Evolutionary conservation across 306 rosid species (phyloP).

Genomic region (Acacia crassicarpa): DNA sequence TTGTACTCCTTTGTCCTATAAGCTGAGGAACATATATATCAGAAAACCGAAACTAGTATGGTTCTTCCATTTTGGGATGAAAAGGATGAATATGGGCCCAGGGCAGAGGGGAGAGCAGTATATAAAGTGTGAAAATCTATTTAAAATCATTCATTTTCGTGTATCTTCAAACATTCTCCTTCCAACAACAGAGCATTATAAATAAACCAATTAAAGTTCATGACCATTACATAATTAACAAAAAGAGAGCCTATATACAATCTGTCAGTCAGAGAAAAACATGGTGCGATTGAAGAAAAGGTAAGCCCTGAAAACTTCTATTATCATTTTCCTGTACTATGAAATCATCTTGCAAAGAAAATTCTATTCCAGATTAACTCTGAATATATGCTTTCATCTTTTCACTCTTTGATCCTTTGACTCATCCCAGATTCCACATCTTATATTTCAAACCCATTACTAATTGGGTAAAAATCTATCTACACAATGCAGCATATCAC

Average conservation of each 20-base stretch:
- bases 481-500: no score
- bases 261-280: not conserved
- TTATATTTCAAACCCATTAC: no score
- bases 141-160: not conserved
- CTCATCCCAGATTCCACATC: no score
- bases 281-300: not conserved
- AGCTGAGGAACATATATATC: not conserved
- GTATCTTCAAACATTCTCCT: not conserved
- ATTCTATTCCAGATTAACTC: not conserved
- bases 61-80: not conserved
- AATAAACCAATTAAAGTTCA: not conserved
- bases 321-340: not conserved
- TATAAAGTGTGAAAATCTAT: no score
- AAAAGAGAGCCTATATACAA: not conserved
- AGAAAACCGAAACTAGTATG: not conserved
- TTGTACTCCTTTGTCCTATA: not conserved
- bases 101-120: no score
- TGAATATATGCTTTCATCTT: no score
- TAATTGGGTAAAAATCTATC: no score
- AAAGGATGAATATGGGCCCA: not conserved
- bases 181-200: not conserved
- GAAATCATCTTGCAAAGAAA: not conserved
- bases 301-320: no score
- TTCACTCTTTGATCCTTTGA: no score
- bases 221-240: not conserved